These are phyloP conservation scores for Cladosporium cucumerinum DNA, from an alignment of 2,329 filamentous ascomycete species.

Conservation along the genomic window DNA sequence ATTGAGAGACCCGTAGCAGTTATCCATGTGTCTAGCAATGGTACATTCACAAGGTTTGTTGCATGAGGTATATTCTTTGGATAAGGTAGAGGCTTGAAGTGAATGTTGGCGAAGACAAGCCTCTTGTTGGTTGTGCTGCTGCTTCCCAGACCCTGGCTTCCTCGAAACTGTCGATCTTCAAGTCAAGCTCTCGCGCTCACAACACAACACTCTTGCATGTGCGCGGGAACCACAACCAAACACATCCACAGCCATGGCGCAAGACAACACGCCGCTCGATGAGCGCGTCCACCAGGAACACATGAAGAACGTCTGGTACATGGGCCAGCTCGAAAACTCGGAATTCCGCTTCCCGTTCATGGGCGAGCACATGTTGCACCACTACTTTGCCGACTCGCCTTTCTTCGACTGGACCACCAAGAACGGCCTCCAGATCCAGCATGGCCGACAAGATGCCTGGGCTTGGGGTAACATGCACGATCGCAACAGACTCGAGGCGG, in stretches of 20 bases:
- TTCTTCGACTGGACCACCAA: slow-evolving; percentile 62
- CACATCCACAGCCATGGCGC: slow-evolving; percentile 20
- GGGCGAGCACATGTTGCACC: slow-evolving; percentile 49
- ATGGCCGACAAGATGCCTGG: slow-evolving; percentile 49
- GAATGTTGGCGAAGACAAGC: not conserved
- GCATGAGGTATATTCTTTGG: not conserved
- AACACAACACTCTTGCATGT: not conserved
- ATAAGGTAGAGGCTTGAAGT: not conserved
- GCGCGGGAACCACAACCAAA: not conserved
- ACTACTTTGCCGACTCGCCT: slow-evolving; percentile 61
- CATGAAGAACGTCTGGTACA: slow-evolving; percentile 26
- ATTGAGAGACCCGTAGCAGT: not conserved
- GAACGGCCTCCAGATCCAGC: slow-evolving; percentile 55
- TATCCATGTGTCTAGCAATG: not conserved
- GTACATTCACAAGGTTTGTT: not conserved
- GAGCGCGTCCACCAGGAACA: slow-evolving; percentile 23
- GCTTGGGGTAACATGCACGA: slow-evolving; percentile 52
- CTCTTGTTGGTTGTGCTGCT: not conserved
- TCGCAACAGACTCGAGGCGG: slow-evolving; percentile 54
- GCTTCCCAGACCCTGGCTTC: not conserved
- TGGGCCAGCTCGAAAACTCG: slow-evolving; percentile 26
- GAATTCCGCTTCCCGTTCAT: slow-evolving; percentile 22
- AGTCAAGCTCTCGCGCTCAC: not conserved
- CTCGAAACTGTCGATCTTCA: not conserved
- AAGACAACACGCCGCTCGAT: slow-evolving; percentile 24